Evolutionary conservation across 345 rosid genomes (phyloP), one percentile per base, ranked within the genome.

Genomic region (Ceriops zippeliana): DNA sequence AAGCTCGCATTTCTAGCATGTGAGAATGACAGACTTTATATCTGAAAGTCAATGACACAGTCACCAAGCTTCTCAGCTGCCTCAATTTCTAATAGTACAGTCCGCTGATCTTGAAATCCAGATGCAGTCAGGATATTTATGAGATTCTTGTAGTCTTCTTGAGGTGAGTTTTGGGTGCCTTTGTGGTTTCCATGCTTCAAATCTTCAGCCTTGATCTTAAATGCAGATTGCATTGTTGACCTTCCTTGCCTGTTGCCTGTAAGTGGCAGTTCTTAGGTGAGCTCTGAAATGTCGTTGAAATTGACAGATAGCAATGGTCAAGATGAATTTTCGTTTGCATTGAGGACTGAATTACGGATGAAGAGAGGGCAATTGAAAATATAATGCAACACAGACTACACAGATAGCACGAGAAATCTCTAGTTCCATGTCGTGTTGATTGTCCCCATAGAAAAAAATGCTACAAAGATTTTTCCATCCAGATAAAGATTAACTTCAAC

Each of bases 41-140:
- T 88, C 75, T 88, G 82, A 64, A 86, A 88, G 81, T 88, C 84
- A 57, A 86, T 83, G 8, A 75, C 75, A 69, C 83, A 82, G 79
- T 64, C 71, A 16, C 81, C 79, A 22, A 63, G 72, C 70, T 70
- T 70, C 80, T 86, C 90, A 19, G 89, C 86, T 34, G 83, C 82
- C 71, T 79, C 80, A 37, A 86, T 81, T 62, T 80, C 67, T 47
- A 80, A 65, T 61, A 83, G 67, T 62, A 83, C 20, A 1, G 81
- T 60, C 63, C 63, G 15, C 17, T 76, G 65, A 61, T 77, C 73
- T n/a, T 74, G 51, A 5, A 64, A 66, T 54, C 65, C 57, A 5
- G 85, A 74, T 28, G 67, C 74, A 1, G 70, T 64, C 38, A 77
- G 75, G 56, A 81, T 80, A 21, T 74, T 66, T 69, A 58, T 79